phyloP scores from a whole-genome alignment of 805 yeast genomes.

The Monosporozyma aquatica region DNA sequence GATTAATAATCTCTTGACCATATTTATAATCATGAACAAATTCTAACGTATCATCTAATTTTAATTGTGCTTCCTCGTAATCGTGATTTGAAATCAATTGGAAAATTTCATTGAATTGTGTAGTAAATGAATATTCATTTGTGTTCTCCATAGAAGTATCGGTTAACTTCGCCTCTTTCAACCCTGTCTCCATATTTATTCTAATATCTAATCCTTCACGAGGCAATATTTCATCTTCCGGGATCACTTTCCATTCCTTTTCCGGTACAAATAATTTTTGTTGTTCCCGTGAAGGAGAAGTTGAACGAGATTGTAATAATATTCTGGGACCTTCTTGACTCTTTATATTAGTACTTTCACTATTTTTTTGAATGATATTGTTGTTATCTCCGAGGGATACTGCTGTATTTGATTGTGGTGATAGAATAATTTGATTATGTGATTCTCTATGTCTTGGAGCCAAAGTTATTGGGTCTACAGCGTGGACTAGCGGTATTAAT shows the following conservation, averaged over 20 bases:
- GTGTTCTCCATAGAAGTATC: slow-evolving; percentile 1
- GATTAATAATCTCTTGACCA: slow-evolving; percentile 40
- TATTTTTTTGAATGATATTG: too few species aligned
- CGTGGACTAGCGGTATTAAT: too few species aligned
- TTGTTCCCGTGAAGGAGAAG: too few species aligned
- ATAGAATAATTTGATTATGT: too few species aligned
- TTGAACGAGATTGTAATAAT: too few species aligned
- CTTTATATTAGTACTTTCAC: too few species aligned
- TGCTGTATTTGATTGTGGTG: too few species aligned
- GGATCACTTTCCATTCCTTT: slow-evolving; percentile 57
- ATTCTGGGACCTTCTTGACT: slow-evolving; percentile 33
- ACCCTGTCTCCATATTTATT: slow-evolving; percentile 62
- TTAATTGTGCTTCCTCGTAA: slow-evolving; percentile 13
- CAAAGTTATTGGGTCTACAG: too few species aligned
- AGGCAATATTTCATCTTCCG: slow-evolving; percentile 69
- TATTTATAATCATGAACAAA: slow-evolving; percentile 57
- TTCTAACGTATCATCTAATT: slow-evolving; percentile 40
- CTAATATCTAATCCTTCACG: slow-evolving; percentile 60
- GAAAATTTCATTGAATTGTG: slow-evolving; percentile 23
- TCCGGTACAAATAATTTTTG: slow-evolving; percentile 48
- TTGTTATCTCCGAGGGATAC: too few species aligned
- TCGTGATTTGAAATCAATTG: slow-evolving; percentile 14
- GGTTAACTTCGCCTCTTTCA: slow-evolving; percentile 54
- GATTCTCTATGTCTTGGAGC: too few species aligned
- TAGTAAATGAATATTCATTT: background rate